Evolutionary conservation across 352 stramenopile species (phyloP), one percentile per base, ranked within the genome.

Genomic region (Globisporangium orthogonon): DNA sequence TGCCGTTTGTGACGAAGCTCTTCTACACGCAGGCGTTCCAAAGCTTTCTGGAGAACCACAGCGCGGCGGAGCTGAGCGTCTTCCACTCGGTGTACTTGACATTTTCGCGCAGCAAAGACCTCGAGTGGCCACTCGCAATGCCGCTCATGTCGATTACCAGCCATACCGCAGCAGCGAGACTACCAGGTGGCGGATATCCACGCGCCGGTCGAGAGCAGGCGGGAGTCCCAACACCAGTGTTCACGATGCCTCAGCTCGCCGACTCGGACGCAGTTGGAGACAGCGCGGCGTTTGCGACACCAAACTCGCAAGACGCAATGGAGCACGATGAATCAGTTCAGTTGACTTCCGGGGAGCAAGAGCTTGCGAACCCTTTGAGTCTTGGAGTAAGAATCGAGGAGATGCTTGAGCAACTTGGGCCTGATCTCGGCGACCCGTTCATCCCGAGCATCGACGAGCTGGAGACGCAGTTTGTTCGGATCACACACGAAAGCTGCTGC

Each of bases 11-110:
- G 52, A 86, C 82, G 18, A 69, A 74, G 29, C 15, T 94, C 2
- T 85, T 94, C 7, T 75, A 66, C 35, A 91, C 84, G 0, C 84
- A 94, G 60, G 69, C 84, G 5, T 94, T 91, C 52, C 82, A 94
- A 50, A 53, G 76, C 2, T 94, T 94, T 72, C 66, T 94, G 0
- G 84, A 94, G 57, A 91, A 70, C 39, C 84, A 94, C 54, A 84
- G 77, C 56, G 75, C 67, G 5, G 61, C 65, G 17, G 79, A 89
- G n/a, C 56, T 94, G 13, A 84, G 78, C 39, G 73, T 89, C 7
- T 94, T 94, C 44, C 82, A 94, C 62, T 82, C 78, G 5, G 69
- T 91, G 7, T 90, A 94, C 47, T 39, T 86, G 28, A 78, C 74
- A 4, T 66, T 91, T 23, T 74, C 74, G 18, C 70, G 83, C 11